phyloP scores from a whole-genome alignment of 345 rosid genomes.

The Citrus unshiu region DNA sequence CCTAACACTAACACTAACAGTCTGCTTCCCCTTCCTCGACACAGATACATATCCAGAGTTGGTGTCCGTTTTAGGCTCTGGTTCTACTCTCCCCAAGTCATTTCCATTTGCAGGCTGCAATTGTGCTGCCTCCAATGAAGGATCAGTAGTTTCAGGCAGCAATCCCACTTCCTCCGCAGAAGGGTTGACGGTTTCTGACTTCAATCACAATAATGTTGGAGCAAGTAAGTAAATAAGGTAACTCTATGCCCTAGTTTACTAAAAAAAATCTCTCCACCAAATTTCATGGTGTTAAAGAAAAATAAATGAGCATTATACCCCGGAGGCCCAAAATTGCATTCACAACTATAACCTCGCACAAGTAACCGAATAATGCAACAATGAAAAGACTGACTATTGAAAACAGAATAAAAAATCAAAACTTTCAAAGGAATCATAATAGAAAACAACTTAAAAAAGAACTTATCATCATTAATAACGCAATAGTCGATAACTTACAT shows the following conservation, averaged over 20 bases:
- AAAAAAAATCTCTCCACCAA: not conserved
- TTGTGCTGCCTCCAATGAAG: conserved; percentile 1
- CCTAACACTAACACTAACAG: conserved; percentile 10
- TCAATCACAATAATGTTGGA: not conserved
- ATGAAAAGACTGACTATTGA: not conserved
- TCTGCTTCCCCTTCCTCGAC: conserved; percentile 3
- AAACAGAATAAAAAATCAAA: not conserved
- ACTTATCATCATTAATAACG: not conserved
- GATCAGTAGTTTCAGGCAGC: conserved; percentile 15
- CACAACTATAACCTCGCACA: not conserved
- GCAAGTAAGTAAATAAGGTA: not conserved
- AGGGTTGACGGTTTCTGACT: conserved; percentile 15
- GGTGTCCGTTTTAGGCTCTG: not conserved
- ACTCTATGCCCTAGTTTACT: not conserved
- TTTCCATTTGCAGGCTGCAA: conserved; percentile 14
- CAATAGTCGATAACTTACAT: not conserved
- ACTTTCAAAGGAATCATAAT: not conserved
- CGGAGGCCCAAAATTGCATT: not conserved
- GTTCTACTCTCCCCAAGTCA: conserved; percentile 10
- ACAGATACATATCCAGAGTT: conserved; percentile 1
- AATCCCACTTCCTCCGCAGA: not conserved
- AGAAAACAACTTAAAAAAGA: not conserved
- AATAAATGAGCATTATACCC: not conserved
- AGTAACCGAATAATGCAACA: not conserved
- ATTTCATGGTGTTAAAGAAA: not conserved